Evolutionary conservation across 108 stramenopile species (phyloP), one percentile per base, ranked within the genome.

Genomic region (Cyclotella sp.): DNA sequence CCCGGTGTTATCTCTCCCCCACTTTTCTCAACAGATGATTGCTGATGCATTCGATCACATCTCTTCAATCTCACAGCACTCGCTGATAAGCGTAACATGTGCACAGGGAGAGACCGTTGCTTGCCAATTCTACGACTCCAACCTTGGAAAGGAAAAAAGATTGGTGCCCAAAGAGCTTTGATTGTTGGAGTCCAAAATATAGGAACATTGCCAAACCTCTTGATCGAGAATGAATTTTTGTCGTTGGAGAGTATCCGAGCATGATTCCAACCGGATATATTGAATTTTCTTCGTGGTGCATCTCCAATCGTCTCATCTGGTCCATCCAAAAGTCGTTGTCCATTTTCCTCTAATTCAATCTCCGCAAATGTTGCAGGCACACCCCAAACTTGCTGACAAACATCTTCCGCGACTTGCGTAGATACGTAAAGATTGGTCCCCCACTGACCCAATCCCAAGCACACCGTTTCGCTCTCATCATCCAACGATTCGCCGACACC

Each of bases 181-280:
- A 87, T 87, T 29, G 84, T 87, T 28, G 87, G 87, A 22, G 87
- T 87, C 87, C 87, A 87, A 52, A 75, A 72, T 28, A 87, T 75
- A 18, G 87, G 87, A 34, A 87, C 19, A 53, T 78, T 78, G 8
- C 84, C 84, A 29, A 42, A 74, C 39, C 77, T 63, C 59, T 82
- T 28, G 55, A 55, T 55, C 29, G 27, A 24, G 18, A 39, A 9
- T 44, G 44, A n/a, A 43, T 22, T 42, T 14, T 54, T 54, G 6
- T 70, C 41, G 22, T 54, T n/a, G 9, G 28, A 28, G 0, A 84
- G 44, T 62, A 84, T 64, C 51, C 86, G 60, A 26, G 83, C 57
- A 70, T 82, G 81, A 19, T 55, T 63, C 86, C 86, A 87, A 34
- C 86, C 86, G 24, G 70, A 42, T n/a, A 87, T 47, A 57, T 26